phyloP scores from a whole-genome alignment of 306 rosid species.

The Lathyrus aphaca region DNA sequence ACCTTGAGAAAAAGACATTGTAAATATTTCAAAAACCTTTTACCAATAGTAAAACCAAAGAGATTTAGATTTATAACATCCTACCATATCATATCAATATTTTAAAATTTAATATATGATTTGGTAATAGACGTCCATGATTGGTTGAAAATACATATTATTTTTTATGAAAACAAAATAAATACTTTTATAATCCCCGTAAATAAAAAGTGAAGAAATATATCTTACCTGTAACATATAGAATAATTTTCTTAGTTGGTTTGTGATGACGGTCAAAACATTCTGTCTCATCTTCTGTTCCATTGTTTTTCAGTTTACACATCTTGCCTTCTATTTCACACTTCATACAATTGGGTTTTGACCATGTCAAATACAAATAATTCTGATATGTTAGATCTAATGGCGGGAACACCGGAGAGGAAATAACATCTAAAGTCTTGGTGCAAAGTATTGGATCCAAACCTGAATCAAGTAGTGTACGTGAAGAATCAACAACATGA shows the following conservation, averaged over 20 bases:
- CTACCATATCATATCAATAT: no score
- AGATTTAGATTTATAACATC: no score
- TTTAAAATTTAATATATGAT: no score
- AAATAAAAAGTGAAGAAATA: background rate
- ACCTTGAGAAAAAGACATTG: no score
- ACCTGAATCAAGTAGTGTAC: background rate
- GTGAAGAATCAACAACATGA: accelerated
- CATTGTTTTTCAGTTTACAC: conserved; percentile 28
- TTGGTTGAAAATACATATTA: no score
- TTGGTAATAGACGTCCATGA: no score
- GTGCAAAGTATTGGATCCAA: background rate
- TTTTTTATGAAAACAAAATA: no score
- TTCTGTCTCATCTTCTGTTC: conserved; percentile 15
- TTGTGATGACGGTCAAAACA: conserved; percentile 25
- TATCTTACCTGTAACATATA: conserved; percentile 14
- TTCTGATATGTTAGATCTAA: accelerated
- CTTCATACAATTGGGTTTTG: conserved; percentile 22
- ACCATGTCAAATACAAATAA: background rate
- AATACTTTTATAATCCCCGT: no score
- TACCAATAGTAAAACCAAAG: no score
- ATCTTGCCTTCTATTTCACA: conserved; percentile 22
- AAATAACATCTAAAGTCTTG: background rate
- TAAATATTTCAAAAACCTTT: no score
- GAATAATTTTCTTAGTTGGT: conserved; percentile 3
- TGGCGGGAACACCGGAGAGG: background rate